These are phyloP conservation scores for Populus simonii DNA, from an alignment of 345 rosid genomes.

Conservation along the genomic window DNA sequence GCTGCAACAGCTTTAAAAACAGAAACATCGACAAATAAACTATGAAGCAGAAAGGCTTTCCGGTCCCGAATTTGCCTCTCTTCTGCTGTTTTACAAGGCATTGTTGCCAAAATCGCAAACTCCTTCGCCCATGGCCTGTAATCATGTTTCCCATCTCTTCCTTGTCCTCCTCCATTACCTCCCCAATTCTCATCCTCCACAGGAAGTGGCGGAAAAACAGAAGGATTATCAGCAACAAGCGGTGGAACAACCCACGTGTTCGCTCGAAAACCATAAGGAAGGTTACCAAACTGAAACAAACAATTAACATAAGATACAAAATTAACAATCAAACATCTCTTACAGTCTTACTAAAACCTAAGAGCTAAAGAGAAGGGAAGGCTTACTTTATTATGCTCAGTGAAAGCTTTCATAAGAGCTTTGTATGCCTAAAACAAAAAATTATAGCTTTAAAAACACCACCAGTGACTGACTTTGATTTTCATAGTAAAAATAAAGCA, in stretches of 20 bases:
- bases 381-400: slow-evolving; percentile 32
- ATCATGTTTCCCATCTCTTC: slow-evolving; percentile 26
- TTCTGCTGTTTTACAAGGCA: slow-evolving; percentile 39
- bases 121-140: slow-evolving; percentile 36
- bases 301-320: background rate
- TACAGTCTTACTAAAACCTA: background rate
- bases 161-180: slow-evolving; percentile 37
- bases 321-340: background rate
- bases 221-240: slow-evolving; percentile 33
- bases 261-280: slow-evolving; percentile 37
- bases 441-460: background rate
- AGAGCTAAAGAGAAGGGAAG: background rate
- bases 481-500: background rate
- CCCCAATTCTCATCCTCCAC: slow-evolving; percentile 39
- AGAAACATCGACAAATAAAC: slow-evolving; percentile 35
- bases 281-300: slow-evolving; percentile 33
- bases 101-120: slow-evolving; percentile 31
- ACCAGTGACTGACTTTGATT: background rate
- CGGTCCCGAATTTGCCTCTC: slow-evolving; percentile 34
- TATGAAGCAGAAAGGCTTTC: slow-evolving; percentile 36
- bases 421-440: slow-evolving; percentile 26
- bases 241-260: slow-evolving; percentile 41
- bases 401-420: slow-evolving; percentile 31
- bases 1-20: slow-evolving; percentile 30
- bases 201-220: slow-evolving; percentile 30